Percentiles rank a stretch among this genome's conserved stretches.
phyloP scores from a whole-genome alignment of 179 eudicot genomes.

The Silene noctiflora region DNA sequence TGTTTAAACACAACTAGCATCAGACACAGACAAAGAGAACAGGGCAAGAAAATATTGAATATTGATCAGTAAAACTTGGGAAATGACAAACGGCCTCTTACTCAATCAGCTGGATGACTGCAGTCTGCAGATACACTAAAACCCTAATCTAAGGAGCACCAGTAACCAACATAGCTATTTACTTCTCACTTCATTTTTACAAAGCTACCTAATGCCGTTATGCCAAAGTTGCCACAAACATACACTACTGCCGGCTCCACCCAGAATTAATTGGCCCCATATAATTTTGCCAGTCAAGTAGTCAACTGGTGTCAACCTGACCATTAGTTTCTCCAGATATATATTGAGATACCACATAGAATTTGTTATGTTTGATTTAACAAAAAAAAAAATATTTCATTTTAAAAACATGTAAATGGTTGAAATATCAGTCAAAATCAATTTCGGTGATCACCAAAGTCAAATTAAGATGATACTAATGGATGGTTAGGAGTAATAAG shows the following conservation, averaged over 20 bases:
- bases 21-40: background rate
- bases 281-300: background rate
- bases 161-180: background rate
- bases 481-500: background rate
- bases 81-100: background rate
- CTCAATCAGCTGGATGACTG: background rate
- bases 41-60: background rate
- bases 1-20: conserved; percentile 9
- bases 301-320: background rate
- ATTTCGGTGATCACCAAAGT: background rate
- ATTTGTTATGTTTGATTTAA: background rate
- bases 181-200: conserved; percentile 11
- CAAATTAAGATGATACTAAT: background rate
- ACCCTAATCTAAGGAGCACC: background rate
- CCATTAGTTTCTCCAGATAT: background rate
- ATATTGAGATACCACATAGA: background rate
- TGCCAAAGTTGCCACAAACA: conserved; percentile 15
- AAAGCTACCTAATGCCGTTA: background rate
- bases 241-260: background rate
- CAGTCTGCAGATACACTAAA: background rate
- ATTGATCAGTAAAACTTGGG: background rate
- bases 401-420: no score
- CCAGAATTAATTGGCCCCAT: background rate
- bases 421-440: no score
- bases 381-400: background rate